Conservation (phyloP, 2,329 filamentous ascomycete species). For the Aspergillus novoparasiticus region DNA sequence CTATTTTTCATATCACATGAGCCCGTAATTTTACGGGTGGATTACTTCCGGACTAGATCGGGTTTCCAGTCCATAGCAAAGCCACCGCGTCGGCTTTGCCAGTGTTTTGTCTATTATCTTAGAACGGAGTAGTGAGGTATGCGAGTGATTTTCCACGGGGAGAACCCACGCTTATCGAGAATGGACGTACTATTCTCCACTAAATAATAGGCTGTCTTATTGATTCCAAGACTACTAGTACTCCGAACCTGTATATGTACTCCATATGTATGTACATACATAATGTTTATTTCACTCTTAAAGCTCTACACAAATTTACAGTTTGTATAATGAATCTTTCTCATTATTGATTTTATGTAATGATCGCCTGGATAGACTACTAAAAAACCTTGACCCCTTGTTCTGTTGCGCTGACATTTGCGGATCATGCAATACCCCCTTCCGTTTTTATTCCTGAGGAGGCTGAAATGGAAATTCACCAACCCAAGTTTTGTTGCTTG, state of each 20-base stretch:
- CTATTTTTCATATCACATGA: conserved; percentile 12
- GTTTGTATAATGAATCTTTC: not conserved
- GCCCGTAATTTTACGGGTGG: conserved; percentile 7
- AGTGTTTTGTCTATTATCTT: not conserved
- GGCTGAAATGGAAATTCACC: conserved; percentile 2
- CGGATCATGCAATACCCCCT: conserved; percentile 6
- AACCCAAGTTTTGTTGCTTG: not conserved
- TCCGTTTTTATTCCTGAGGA: conserved; percentile 1
- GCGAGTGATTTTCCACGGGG: conserved; percentile 3
- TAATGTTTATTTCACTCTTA: not conserved
- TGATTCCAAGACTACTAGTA: not conserved
- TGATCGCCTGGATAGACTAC: not conserved
- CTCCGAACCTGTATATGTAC: not conserved
- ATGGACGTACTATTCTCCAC: not conserved
- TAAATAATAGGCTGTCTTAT: not conserved
- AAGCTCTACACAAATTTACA: not conserved
- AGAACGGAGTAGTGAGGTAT: conserved; percentile 1
- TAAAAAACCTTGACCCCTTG: not conserved
- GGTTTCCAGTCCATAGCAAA: conserved; percentile 2
- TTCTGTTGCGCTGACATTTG: not conserved
- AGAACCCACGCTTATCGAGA: not conserved
- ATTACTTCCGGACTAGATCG: conserved; percentile 9
- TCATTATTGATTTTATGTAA: not conserved
- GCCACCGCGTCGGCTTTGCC: not conserved
- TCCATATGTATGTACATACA: not conserved